These are phyloP conservation scores for Curvularia sp. DNA, from an alignment of 2,329 filamentous ascomycete genomes.

Conservation along the genomic window DNA sequence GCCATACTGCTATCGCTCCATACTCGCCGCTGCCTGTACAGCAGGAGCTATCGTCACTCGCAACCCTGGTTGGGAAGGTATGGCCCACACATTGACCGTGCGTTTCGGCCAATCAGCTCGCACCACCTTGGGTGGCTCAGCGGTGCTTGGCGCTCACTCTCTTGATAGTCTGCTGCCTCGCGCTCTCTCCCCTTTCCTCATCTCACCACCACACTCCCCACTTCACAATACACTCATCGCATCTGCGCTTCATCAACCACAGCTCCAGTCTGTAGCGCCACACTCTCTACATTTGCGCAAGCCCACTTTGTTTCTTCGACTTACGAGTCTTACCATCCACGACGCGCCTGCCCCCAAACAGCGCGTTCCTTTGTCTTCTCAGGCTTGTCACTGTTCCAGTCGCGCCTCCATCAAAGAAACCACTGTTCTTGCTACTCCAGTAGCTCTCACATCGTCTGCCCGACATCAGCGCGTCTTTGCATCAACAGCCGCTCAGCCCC, in stretches of 20 bases:
- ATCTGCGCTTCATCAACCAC: slow-evolving; percentile 19
- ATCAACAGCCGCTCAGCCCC: slow-evolving; percentile 19
- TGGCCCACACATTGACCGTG: slow-evolving; percentile 18
- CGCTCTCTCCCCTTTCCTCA: slow-evolving; percentile 25
- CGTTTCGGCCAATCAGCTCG: slow-evolving; percentile 12
- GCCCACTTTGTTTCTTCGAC: slow-evolving; percentile 16
- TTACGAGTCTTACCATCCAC: slow-evolving; percentile 22
- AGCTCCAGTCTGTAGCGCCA: slow-evolving; percentile 18
- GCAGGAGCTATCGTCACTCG: slow-evolving; percentile 36
- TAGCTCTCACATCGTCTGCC: slow-evolving; percentile 21
- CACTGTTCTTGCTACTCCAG: slow-evolving; percentile 10
- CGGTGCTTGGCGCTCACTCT: slow-evolving; percentile 14
- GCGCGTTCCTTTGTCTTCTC: slow-evolving; percentile 28
- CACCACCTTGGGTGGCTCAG: slow-evolving; percentile 12
- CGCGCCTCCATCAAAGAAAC: slow-evolving; percentile 21
- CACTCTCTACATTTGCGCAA: slow-evolving; percentile 25
- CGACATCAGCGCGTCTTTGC: slow-evolving; percentile 22
- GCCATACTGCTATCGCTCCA: slow-evolving; percentile 50
- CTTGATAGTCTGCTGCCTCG: slow-evolving; percentile 27
- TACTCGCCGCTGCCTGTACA: slow-evolving; percentile 23
- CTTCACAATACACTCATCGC: slow-evolving; percentile 11
- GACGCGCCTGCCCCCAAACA: slow-evolving; percentile 31
- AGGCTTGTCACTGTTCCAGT: slow-evolving; percentile 12
- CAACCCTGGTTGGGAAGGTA: slow-evolving; percentile 26
- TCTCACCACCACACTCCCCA: slow-evolving; percentile 18